Evolutionary conservation across 1,284 basidiomycete genomes (phyloP).

Genomic region (Exsudoporus floridanus): DNA sequence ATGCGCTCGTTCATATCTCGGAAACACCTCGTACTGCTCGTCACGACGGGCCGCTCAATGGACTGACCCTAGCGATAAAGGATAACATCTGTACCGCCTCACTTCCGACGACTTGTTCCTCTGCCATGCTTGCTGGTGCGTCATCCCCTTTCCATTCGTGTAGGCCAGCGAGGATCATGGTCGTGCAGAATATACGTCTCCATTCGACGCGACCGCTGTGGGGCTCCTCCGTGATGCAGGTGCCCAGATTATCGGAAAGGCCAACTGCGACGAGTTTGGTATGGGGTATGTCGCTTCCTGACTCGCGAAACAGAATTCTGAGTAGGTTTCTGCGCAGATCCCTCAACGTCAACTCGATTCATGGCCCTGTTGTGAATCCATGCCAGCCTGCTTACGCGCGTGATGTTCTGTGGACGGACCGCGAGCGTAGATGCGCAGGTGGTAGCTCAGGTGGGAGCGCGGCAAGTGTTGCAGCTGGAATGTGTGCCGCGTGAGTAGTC

Average conservation of each 20-base stretch:
- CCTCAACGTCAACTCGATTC: conserved; percentile 64
- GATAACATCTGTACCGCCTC: conserved; percentile 79
- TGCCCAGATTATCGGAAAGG: conserved; percentile 80
- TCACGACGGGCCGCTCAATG: conserved; percentile 32
- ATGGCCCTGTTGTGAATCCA: conserved; percentile 82
- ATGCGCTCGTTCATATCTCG: conserved; percentile 23
- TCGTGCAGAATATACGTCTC: conserved; percentile 65
- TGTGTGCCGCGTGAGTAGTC: conserved; percentile 75
- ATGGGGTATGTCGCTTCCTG: conserved; percentile 75
- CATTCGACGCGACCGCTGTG: conserved; percentile 89
- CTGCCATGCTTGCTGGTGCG: conserved; percentile 67
- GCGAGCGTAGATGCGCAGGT: conserved; percentile 66
- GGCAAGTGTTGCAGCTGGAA: conserved; percentile 74
- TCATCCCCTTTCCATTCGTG: conserved; percentile 1
- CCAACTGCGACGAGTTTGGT: conserved; percentile 98
- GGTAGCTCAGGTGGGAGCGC: conserved; percentile 86
- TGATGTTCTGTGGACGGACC: conserved; percentile 27
- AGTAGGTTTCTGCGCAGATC: conserved; percentile 49
- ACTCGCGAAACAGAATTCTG: background rate
- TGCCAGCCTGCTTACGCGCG: conserved; percentile 35
- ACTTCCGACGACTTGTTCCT: conserved; percentile 79
- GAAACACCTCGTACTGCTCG: background rate
- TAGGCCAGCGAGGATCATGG: background rate
- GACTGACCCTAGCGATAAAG: conserved; percentile 69
- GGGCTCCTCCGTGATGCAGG: conserved; percentile 61